phyloP scores from a whole-genome alignment of 108 stramenopile species.

The Pelagomonas calceolata region DNA sequence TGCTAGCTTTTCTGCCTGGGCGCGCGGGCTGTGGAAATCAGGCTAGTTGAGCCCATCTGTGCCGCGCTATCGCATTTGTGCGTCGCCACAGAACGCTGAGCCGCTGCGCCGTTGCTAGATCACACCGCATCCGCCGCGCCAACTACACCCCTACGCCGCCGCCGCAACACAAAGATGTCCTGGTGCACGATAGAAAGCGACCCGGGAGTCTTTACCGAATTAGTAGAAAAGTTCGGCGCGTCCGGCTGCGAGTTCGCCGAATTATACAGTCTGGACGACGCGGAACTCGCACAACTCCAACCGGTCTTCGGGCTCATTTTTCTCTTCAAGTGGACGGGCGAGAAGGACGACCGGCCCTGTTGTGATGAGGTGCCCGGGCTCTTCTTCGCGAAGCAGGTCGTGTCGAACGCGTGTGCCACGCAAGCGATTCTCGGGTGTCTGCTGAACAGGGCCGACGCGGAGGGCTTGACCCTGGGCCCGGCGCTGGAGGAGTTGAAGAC shows the following conservation, averaged over 20 bases:
- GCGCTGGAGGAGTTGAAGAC: constrained; percentile 60
- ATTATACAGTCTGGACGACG: constrained; percentile 67
- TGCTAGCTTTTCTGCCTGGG: too few species aligned
- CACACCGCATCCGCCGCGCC: too few species aligned
- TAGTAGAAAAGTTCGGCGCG: constrained; percentile 27
- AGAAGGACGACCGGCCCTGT: constrained; percentile 18
- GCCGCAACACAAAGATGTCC: too few species aligned
- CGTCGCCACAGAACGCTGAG: too few species aligned
- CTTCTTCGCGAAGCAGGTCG: constrained; percentile 77
- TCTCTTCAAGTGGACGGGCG: constrained; percentile 72
- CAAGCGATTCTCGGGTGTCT: constrained; percentile 74
- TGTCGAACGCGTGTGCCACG: constrained; percentile 85
- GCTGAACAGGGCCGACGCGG: constrained; percentile 47
- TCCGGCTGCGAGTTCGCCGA: constrained; percentile 39
- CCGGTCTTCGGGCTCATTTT: constrained; percentile 78
- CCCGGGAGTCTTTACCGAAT: constrained; percentile 36
- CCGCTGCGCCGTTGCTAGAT: too few species aligned
- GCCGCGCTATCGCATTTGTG: too few species aligned
- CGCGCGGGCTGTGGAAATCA: too few species aligned
- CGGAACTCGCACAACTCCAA: constrained; percentile 27
- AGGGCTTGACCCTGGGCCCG: constrained; percentile 50
- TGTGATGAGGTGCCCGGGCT: constrained; percentile 43
- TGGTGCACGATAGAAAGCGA: constrained; percentile 41
- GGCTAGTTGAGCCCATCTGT: too few species aligned
- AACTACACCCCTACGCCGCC: too few species aligned